phyloP scores from a whole-genome alignment of 768 basidiomycete genomes.

The Tulasnella sp. region DNA sequence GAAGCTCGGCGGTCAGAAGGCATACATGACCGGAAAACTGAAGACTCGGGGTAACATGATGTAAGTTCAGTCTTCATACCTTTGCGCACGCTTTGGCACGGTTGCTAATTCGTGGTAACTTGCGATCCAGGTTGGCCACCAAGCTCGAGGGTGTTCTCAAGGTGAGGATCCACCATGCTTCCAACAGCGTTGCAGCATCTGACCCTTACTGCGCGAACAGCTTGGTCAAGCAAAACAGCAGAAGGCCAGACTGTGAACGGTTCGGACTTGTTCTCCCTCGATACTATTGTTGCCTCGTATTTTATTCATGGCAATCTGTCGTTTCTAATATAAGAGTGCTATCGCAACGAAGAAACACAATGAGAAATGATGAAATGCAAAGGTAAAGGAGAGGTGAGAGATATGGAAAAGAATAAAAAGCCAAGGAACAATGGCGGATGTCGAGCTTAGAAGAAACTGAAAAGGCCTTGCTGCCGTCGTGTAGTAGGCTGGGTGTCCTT shows the following conservation, averaged over 20 bases:
- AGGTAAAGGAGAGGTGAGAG: neutral
- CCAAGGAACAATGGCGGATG: neutral
- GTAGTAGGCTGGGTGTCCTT: constrained; percentile 76
- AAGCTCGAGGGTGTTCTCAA: constrained; percentile 85
- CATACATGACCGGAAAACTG: constrained; percentile 93
- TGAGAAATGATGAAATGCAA: constrained; percentile 35
- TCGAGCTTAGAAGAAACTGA: constrained; percentile 60
- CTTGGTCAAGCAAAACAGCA: constrained; percentile 39
- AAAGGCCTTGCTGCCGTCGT: constrained; percentile 76
- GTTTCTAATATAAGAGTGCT: constrained; percentile 20
- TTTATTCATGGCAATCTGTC: constrained; percentile 9
- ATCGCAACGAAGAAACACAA: constrained; percentile 16
- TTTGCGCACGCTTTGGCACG: neutral
- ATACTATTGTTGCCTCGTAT: constrained; percentile 15
- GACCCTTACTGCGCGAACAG: neutral
- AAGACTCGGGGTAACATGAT: constrained; percentile 92
- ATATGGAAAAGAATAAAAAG: neutral
- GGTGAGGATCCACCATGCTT: constrained; percentile 49
- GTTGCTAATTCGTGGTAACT: neutral
- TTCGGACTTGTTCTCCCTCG: constrained; percentile 1
- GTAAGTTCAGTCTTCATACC: constrained; percentile 40
- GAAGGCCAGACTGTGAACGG: constrained; percentile 51
- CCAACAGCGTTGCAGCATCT: neutral
- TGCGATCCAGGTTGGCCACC: constrained; percentile 60
- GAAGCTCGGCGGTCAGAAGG: constrained; percentile 91